Evolutionary conservation across 2,329 filamentous ascomycete species (phyloP), one percentile per base, ranked within the genome.

Genomic region (Colletotrichum melonis): DNA sequence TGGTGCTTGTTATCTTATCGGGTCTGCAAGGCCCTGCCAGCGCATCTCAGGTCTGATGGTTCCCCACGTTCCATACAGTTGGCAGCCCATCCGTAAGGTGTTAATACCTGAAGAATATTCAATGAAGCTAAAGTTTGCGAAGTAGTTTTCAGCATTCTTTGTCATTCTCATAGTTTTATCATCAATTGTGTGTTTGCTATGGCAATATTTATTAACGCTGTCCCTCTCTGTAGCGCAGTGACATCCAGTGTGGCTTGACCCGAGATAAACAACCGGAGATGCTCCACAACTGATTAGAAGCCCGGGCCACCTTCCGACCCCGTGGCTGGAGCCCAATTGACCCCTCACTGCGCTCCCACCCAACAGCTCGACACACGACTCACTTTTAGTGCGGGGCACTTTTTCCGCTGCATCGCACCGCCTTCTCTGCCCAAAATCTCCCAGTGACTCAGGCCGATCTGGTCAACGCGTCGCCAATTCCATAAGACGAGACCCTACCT

Each of bases 321-420:
- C 30, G 71, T 70, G 67, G 70, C 70, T 73, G 66, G 60, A 57
- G 35, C 63, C 49, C 71, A 71, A 73, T 73, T 71, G 71, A 73
- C 71, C 71, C 71, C 71, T 73, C 71, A 71, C 60, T 71, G 30
- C 49, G 38, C 60, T 56, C 55, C 42, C 59, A 59, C 58, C 58
- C 69, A 72, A 63, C 67, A 73, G 70, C 70, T 73, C 63, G 63
- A 57, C 55, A 56, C 59, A 63, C 67, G 67, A 73, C 62, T 71
- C 56, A 73, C 71, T 71, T 73, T 70, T 57, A 70, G 71, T 73
- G 71, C 71, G 71, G 71, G 71, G 71, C 71, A 73, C n/a, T n/a
- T 73, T 73, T 73, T 71, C 57, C 71, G 67, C 46, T 58, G 67
- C 46, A 65, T 73, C 70, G 70, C 70, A 73, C 70, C 66, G 67